phyloP scores from a whole-genome alignment of 2,329 filamentous ascomycete genomes.

The Epichloe coenophiala region DNA sequence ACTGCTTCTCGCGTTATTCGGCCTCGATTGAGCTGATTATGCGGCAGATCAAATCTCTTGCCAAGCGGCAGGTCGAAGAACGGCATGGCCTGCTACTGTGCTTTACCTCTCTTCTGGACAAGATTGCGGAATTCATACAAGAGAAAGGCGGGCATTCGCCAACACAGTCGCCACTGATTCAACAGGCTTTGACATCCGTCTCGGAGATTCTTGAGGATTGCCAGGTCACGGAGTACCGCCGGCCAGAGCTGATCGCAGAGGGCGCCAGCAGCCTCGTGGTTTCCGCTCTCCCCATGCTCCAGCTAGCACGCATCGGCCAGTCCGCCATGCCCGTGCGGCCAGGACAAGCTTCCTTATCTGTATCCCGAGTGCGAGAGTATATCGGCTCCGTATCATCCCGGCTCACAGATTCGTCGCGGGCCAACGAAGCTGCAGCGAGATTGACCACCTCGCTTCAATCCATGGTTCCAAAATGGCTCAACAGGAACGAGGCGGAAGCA shows the following conservation, averaged over 20 bases:
- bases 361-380: slow-evolving; percentile 9
- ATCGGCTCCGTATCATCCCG: slow-evolving; percentile 11
- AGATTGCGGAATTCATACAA: slow-evolving; percentile 22
- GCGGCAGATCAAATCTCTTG: slow-evolving; percentile 29
- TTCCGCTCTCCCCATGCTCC: slow-evolving; percentile 34
- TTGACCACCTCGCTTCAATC: slow-evolving; percentile 16
- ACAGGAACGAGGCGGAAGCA: slow-evolving; percentile 35
- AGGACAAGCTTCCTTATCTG: slow-evolving; percentile 14
- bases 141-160: slow-evolving; percentile 5
- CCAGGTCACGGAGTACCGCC: slow-evolving; percentile 33
- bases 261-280: slow-evolving; percentile 45
- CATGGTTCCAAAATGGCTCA: slow-evolving; percentile 32
- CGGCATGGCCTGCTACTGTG: slow-evolving; percentile 53
- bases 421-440: slow-evolving; percentile 6
- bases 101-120: slow-evolving; percentile 44
- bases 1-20: slow-evolving; percentile 15
- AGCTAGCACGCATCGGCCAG: slow-evolving; percentile 18
- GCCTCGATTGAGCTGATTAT: slow-evolving; percentile 28
- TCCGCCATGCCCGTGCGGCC: slow-evolving; percentile 6
- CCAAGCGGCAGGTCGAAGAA: slow-evolving; percentile 49
- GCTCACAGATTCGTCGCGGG: slow-evolving; percentile 1
- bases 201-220: slow-evolving; percentile 27
- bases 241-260: slow-evolving; percentile 52
- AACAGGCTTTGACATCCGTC: slow-evolving; percentile 16
- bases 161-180: slow-evolving; percentile 11